Evolutionary conservation across 129 eudicot species (phyloP), one percentile per base, ranked within the genome.

Genomic region (Centella asiatica): DNA sequence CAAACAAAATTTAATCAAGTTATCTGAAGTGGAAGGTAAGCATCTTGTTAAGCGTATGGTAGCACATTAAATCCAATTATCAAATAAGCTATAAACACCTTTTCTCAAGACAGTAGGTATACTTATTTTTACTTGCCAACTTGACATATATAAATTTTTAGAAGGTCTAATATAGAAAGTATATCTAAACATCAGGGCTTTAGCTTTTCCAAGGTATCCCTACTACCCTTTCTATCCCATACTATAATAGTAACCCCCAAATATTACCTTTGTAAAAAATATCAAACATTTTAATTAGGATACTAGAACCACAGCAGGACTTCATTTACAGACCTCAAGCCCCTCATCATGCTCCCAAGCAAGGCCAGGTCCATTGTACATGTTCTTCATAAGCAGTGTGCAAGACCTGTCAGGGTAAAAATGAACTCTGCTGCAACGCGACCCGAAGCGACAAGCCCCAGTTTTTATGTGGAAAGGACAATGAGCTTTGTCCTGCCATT

Each of bases 281-380:
- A 66, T 56, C 46, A 62, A 46, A 67, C 12, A 22, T 68, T 32
- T 70, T 74, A 26, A 81, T 73, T 72, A 90, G 99, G 99, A 93
- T 93, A 93, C 99, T 68, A 84, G 78, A 83, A 77, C 65, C 86
- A 80, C 88, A 74, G 72, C 74, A 67, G 71, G 86, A 85, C 83
- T 67, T 76, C 89, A 83, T 77, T 81, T 81, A 87, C 99, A 93
- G 99, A 93, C 99, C 96, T 93, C 99, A 82, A 93, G 99, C 79
- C 96, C 99, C 77, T 93, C 99, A 69, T 93, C 99, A 74, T 93
- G 99, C 68, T 93, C 99, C 96, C 96, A 93, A 51, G 95, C 81
- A 76, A 93, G 88, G 54, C 99, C 99, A 71, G 96, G 96, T 67
- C 99, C 99, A 65, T 67, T 74, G 84, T 85, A 93, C 99, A 93